Evolutionary conservation across 2,329 filamentous ascomycete species (phyloP).

Genomic region (Chrysoporthe cubensis): DNA sequence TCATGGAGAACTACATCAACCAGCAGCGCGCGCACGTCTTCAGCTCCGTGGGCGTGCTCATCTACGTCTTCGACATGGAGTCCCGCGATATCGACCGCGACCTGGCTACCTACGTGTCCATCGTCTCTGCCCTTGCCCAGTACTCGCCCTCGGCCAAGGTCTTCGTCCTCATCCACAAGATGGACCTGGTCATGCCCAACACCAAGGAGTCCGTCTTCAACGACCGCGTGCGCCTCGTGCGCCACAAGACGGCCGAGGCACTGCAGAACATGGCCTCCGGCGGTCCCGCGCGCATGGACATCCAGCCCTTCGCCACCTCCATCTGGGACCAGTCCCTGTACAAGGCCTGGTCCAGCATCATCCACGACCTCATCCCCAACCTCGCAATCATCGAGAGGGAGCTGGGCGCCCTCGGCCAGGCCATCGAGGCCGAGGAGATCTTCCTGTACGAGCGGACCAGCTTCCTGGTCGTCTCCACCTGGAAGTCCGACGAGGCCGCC

Average conservation of each 20-base stretch:
- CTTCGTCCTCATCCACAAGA: slow-evolving; percentile 97
- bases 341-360: slow-evolving; percentile 97
- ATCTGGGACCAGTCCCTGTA: slow-evolving; percentile 99
- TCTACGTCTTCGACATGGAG: slow-evolving; percentile 99
- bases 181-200: slow-evolving; percentile 87
- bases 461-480: slow-evolving; percentile 93
- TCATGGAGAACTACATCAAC: slow-evolving; percentile 97
- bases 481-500: slow-evolving; percentile 74
- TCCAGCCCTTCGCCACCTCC: slow-evolving; percentile 90
- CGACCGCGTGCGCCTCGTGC: slow-evolving; percentile 77
- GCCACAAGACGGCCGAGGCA: slow-evolving; percentile 69
- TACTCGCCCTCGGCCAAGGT: slow-evolving; percentile 81
- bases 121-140: slow-evolving; percentile 86
- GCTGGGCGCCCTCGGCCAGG: slow-evolving; percentile 77
- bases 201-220: slow-evolving; percentile 83
- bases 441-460: slow-evolving; percentile 94
- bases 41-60: slow-evolving; percentile 92
- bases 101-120: slow-evolving; percentile 87
- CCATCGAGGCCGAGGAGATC: slow-evolving; percentile 91
- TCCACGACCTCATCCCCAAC: slow-evolving; percentile 97
- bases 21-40: slow-evolving; percentile 97
- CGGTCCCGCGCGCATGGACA: slow-evolving; percentile 54
- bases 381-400: slow-evolving; percentile 85
- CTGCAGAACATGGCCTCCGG: slow-evolving; percentile 45
- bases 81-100: slow-evolving; percentile 93